Evolutionary conservation across 495 filamentous ascomycete genomes (phyloP).

Genomic region (Baudoinia panamericana): DNA sequence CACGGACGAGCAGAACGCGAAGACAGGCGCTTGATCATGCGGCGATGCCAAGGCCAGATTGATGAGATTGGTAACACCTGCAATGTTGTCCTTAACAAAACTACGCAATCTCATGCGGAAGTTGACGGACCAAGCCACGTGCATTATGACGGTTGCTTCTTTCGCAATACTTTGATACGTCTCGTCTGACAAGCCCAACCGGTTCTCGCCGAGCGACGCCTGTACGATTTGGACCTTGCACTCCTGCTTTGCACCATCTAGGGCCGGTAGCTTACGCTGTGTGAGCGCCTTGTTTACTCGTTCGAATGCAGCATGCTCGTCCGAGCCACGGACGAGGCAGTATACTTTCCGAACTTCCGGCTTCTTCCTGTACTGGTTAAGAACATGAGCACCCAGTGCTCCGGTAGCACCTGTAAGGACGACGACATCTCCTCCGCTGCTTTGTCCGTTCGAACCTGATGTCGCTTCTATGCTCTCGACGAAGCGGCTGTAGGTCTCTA

Average conservation of each 20-base stretch:
- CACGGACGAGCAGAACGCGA: slow-evolving; percentile 50
- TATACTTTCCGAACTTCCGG: slow-evolving; percentile 33
- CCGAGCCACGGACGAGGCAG: slow-evolving; percentile 44
- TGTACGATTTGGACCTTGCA: slow-evolving; percentile 33
- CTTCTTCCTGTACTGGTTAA: slow-evolving; percentile 32
- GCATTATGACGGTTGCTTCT: slow-evolving; percentile 40
- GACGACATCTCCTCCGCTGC: slow-evolving; percentile 10
- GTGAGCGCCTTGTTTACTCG: slow-evolving; percentile 39
- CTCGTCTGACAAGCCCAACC: slow-evolving; percentile 34
- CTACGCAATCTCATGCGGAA: slow-evolving; percentile 49
- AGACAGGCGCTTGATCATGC: slow-evolving; percentile 23
- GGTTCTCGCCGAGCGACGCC: slow-evolving; percentile 29
- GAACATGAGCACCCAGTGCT: slow-evolving; percentile 44
- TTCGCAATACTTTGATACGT: slow-evolving; percentile 31
- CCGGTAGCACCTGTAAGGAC: slow-evolving; percentile 52
- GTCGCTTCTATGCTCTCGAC: background rate
- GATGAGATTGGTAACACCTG: slow-evolving; percentile 41
- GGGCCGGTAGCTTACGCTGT: slow-evolving; percentile 14
- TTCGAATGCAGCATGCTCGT: slow-evolving; percentile 32
- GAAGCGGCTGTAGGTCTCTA: slow-evolving; percentile 31
- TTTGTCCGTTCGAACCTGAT: slow-evolving; percentile 2
- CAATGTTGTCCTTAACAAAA: slow-evolving; percentile 45
- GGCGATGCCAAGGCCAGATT: slow-evolving; percentile 34
- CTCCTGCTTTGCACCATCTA: slow-evolving; percentile 13
- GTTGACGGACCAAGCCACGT: slow-evolving; percentile 62